Conservation (phyloP, 1,284 basidiomycete genomes). For the Ustilago sp. region DNA sequence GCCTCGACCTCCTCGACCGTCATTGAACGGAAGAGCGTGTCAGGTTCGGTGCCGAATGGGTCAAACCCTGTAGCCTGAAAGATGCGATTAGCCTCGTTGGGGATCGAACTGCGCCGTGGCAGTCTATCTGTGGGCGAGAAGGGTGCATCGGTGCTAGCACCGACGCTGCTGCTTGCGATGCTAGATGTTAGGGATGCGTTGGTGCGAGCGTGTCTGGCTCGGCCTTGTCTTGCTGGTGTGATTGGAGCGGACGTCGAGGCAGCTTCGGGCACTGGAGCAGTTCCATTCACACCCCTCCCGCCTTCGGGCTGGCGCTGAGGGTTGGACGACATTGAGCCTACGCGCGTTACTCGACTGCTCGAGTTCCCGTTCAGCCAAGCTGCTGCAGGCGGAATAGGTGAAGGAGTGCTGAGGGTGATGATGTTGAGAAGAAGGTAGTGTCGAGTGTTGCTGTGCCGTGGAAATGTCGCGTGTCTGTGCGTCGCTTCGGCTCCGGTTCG, state of each 20-base stretch:
- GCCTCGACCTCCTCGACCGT: slow-evolving; percentile 50
- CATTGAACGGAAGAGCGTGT: slow-evolving; percentile 45
- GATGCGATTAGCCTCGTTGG: slow-evolving; percentile 33
- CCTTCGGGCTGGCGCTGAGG: slow-evolving; percentile 9
- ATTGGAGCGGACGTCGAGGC: slow-evolving; percentile 1
- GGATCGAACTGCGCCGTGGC: slow-evolving; percentile 15
- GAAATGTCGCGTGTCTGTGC: slow-evolving; percentile 26
- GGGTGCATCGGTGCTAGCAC: slow-evolving; percentile 10
- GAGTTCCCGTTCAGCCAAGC: not conserved
- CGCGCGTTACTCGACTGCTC: not conserved
- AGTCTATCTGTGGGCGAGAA: slow-evolving; percentile 4
- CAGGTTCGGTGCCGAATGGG: slow-evolving; percentile 47
- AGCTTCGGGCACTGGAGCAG: not conserved
- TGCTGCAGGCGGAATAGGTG: not conserved
- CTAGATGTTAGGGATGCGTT: slow-evolving; percentile 50
- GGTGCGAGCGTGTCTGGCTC: slow-evolving; percentile 39
- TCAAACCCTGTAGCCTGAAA: slow-evolving; percentile 48
- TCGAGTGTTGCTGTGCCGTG: slow-evolving; percentile 2
- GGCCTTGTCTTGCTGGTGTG: slow-evolving; percentile 26
- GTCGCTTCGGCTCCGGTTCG: slow-evolving; percentile 29
- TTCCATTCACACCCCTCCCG: slow-evolving; percentile 1
- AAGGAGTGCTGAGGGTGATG: slow-evolving; percentile 5
- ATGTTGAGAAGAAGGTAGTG: slow-evolving; percentile 10
- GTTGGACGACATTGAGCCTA: slow-evolving; percentile 20
- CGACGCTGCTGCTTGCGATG: slow-evolving; percentile 14